These are phyloP conservation scores for Colletotrichum noveboracense DNA, from an alignment of 2,329 filamentous ascomycete genomes.

Conservation along the genomic window DNA sequence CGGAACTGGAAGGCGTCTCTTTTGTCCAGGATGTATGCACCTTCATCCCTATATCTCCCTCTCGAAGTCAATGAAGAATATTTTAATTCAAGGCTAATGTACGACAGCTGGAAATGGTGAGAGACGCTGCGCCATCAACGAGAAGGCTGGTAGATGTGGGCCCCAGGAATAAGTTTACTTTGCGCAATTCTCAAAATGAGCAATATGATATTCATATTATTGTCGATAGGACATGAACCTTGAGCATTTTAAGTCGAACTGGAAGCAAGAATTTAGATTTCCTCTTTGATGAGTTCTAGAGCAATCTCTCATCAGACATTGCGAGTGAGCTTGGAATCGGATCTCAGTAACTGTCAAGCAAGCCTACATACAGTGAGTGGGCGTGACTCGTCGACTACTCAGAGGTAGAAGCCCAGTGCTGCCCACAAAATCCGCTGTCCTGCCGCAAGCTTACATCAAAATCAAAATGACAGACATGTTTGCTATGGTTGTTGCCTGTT, in stretches of 20 bases:
- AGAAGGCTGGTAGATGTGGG: not conserved
- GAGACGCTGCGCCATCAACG: not conserved
- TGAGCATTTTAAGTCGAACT: rapidly evolving
- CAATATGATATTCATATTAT: not conserved
- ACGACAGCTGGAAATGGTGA: not conserved
- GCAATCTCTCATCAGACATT: not conserved
- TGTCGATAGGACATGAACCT: not conserved
- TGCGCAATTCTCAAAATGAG: rapidly evolving
- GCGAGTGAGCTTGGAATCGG: not conserved
- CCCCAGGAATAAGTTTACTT: not conserved
- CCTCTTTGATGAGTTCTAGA: not conserved
- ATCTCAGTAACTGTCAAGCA: not conserved
- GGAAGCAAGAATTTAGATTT: not conserved
- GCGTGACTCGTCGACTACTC: not conserved
- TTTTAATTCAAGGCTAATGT: no score
- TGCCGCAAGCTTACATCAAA: not conserved
- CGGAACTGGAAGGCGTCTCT: not conserved
- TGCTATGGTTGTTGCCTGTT: not conserved
- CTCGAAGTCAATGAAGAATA: not conserved
- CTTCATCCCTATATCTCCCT: rapidly evolving
- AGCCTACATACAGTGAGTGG: not conserved
- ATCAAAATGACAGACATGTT: not conserved
- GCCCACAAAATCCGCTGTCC: not conserved
- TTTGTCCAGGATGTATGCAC: not conserved
- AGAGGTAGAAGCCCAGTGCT: not conserved